Evolutionary conservation across 1,284 basidiomycete species (phyloP).

Genomic region (Pterulicium gracile): DNA sequence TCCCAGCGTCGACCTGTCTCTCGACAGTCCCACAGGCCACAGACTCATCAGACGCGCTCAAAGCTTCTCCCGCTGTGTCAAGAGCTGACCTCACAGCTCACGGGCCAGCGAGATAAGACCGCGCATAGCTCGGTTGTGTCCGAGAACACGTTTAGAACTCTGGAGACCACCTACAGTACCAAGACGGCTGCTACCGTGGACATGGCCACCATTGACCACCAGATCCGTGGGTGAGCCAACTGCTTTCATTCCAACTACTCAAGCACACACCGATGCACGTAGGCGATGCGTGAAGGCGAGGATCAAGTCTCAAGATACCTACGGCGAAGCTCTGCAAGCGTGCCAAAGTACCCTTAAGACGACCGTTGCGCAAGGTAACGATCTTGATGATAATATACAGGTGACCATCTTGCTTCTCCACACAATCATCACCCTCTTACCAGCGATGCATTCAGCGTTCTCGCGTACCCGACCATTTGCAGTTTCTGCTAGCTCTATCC

Average conservation of each 20-base stretch:
- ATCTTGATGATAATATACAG: constrained; percentile 58
- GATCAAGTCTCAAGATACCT: constrained; percentile 46
- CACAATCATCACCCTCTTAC: constrained; percentile 6
- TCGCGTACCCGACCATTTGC: constrained; percentile 33
- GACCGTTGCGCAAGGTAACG: constrained; percentile 34
- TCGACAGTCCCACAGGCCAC: not conserved
- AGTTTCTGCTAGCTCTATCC: constrained; percentile 55
- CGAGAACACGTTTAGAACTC: constrained; percentile 34
- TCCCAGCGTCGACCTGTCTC: not conserved
- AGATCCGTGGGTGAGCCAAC: constrained; percentile 45
- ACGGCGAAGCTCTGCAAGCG: constrained; percentile 46
- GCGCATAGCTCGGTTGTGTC: not conserved
- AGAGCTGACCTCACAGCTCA: not conserved
- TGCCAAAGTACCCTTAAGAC: constrained; percentile 38
- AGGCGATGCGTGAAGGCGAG: constrained; percentile 60
- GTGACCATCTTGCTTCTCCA: constrained; percentile 19
- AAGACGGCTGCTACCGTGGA: constrained; percentile 48
- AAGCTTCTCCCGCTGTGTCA: constrained; percentile 1
- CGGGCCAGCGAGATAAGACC: not conserved
- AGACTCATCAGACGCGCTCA: not conserved
- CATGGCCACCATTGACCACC: constrained; percentile 40
- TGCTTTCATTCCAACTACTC: constrained; percentile 3
- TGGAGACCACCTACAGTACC: constrained; percentile 30
- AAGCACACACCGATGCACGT: constrained; percentile 7
- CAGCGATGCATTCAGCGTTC: not conserved